Base-by-base conservation (phyloP, 83 land plant species). In the Thuja plicata region DNA sequence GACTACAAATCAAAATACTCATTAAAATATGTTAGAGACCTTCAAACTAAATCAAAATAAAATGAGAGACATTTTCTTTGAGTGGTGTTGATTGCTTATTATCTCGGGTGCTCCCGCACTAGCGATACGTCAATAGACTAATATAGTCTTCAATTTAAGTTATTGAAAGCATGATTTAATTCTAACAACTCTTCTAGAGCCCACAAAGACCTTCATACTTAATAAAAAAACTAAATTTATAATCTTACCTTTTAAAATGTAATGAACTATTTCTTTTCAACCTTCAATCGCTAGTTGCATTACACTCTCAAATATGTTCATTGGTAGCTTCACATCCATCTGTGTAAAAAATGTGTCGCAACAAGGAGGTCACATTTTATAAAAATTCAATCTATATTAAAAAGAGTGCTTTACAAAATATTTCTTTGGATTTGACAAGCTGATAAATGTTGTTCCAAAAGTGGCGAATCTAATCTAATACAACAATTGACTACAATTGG, bases 271-370 rank as follows among this genome's bases (percentile, higher is more conserved):
- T 41, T 99, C 99, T 88, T 96, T 96, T 91, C 98, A 95, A 87
- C 99, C 99, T 90, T 97, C 97, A 46, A 89, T 90, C 86, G 99
- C 99, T 82, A 98, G 94, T 89, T 94, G 91, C 96, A 97, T 93
- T 54, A 98, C 99, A 87, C 90, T 92, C 89, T 98, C 99, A 93
- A 98, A 95, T 9, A 88, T 91, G 27, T 98, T 97, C 88, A 94
- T 52, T 9, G 96, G 95, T 15, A 98, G 93, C 91, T 97, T 98
- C 35, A 97, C 90, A 94, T 98, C 99, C 99, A 98, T 98, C 99
- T 98, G 92, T 74, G 87, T 32, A 5, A 86, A 80, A 40, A n/a
- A 88, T 24, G 85, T 50, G 45, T 40, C 24, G 81, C 8, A 57
- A 35, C 21, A 54, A 40, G 27, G n/a, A n/a, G n/a, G n/a, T n/a